Base-by-base conservation (phyloP, 371 early-diverging fungal genomes). In the Saksenaea vasiformis region DNA sequence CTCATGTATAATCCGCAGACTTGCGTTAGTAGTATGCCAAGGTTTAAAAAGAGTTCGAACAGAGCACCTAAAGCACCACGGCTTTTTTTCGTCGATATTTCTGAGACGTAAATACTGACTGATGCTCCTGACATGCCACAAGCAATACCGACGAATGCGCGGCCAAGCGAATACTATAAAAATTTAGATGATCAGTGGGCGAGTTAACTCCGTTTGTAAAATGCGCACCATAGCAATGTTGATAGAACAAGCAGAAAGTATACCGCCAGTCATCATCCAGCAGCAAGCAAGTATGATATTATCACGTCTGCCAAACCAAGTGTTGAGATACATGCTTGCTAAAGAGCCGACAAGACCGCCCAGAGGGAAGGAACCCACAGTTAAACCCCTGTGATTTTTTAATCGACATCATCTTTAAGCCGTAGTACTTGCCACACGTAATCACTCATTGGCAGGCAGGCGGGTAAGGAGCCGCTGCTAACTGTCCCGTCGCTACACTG, bases 121-220 rank as follows among this genome's bases (percentile, higher is more conserved):
- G 74, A 77, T n/a, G 80, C 75, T 14, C 80, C 80, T 13, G 69
- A 73, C 76, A 87, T 82, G 22, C 97, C 98, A 41, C 89, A 84
- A 8, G 88, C 96, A 54, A 97, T 56, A 47, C 99, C 99, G 31
- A 88, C 85, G 34, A 97, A 60, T 63, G 94, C 83, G 44, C 99
- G 85, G n/a, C 95, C 98, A n/a, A 86, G 41, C 36, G 76, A 68
- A 54, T 80, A 80, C 77, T 77, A 61, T 1, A 26, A 58, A 56
- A 37, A 38, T 9, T 3, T 31, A n/a, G n/a, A n/a, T 53, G 26
- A 4, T 61, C 17, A 53, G 11, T n/a, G 14, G 37, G 14, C 17
- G n/a, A 14, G 28, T 4, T 26, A 5, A n/a, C 44, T 24, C 36
- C 19, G 41, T 54, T 43, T 31, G 17, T 19, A 15, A 19, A 11